phyloP scores from a whole-genome alignment of 225 moss, liverwort and hornwort genomes.

The Asterella californica region DNA sequence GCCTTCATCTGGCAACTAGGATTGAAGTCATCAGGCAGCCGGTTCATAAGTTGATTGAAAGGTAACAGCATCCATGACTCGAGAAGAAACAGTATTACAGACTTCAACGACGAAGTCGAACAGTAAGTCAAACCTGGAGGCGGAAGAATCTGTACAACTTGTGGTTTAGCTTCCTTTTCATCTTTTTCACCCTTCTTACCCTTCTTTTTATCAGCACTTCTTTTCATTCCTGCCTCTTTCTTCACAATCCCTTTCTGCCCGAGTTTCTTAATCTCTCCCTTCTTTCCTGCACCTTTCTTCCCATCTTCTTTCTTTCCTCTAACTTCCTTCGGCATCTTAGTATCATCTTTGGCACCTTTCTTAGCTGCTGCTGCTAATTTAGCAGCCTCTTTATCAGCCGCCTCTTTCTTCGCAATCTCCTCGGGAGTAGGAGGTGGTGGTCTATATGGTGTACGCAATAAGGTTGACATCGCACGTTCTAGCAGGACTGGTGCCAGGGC shows the following conservation, averaged over 20 bases:
- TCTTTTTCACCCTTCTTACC: constrained; percentile 12
- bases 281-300: constrained; percentile 7
- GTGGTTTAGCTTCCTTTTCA: constrained; percentile 3
- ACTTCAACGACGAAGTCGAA: too few relatives aligned
- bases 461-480: constrained; percentile 37
- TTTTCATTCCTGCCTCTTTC: constrained; percentile 3
- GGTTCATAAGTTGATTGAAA: not conserved
- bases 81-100: not conserved
- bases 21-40: not conserved
- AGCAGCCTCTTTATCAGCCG: constrained; percentile 17
- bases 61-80: not conserved
- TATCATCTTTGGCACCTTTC: constrained; percentile 2
- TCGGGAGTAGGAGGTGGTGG: constrained; percentile 19
- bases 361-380: constrained; percentile 3
- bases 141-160: constrained; percentile 13
- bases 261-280: not conserved
- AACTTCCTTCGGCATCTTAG: not conserved
- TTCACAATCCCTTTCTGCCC: not conserved
- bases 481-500: constrained; percentile 2
- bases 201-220: constrained; percentile 8
- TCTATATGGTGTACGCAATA: constrained; percentile 29
- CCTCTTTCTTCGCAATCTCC: constrained; percentile 15
- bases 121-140: constrained; percentile 8
- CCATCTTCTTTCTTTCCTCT: not conserved
- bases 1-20: not conserved